Base-by-base conservation (phyloP, 2,329 filamentous ascomycete genomes). In the Amylocarpus encephaloides region DNA sequence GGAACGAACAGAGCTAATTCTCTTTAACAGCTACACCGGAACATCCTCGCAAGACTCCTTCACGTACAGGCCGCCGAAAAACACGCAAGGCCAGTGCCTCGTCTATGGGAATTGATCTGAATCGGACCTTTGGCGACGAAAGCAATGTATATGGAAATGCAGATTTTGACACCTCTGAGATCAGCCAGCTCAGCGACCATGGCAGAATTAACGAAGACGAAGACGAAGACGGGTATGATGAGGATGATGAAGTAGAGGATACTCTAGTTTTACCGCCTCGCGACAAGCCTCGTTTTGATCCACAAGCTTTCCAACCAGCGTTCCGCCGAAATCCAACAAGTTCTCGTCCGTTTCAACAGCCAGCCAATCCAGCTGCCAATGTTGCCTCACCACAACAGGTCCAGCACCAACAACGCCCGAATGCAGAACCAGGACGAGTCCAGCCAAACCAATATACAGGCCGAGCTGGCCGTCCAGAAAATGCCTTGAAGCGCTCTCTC, bases 121-220 rank as follows among this genome's bases (percentile, higher is more conserved):
- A 66, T 50, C 45, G 35, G 18, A 48, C 40, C 9, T 73, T 68
- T 54, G 57, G 51, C 10, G 60, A 65, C 10, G 71, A 73, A 47
- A 68, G 64, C 43, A 52, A 51, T 15, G 41, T 73, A 5, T 73
- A 66, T 53, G 46, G 55, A 1, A 52, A 64, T 30, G 67, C 69
- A 26, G 56, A 55, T n/a, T 49, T 73, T 22, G 58, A 47, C 53
- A 61, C 49, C 53, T 66, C 43, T 59, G 43, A 48, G 18, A 38
- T 50, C 3, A 22, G 35, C 45, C 34, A 48, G 26, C 16, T 19
- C 11, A 39, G 34, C 15, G 15, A 26, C n/a, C 11, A 39, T 7
- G 46, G 33, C 5, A 13, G n/a, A 18, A n/a, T 32, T 32, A 15
- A 40, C 16, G 12, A 10, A 22, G 32, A 26, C 30, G 19, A 29